Conservation (phyloP, 805 yeast genomes). For the Candida dendrica region DNA sequence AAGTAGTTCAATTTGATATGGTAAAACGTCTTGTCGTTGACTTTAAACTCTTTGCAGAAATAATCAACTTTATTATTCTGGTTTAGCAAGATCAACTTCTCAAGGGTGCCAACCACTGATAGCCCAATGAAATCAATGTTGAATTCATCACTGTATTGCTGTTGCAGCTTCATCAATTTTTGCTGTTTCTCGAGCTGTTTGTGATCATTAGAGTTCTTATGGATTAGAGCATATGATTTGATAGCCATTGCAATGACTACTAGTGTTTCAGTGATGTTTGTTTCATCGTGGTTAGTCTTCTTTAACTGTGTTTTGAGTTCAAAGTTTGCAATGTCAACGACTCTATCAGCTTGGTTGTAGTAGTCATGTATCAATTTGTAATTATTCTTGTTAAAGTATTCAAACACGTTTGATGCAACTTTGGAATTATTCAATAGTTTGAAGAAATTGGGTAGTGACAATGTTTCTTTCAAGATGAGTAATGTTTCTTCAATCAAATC, state of each 20-base stretch:
- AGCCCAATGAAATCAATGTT: slow-evolving; percentile 31
- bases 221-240: slow-evolving; percentile 25
- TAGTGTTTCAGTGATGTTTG: slow-evolving; percentile 8
- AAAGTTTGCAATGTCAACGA: slow-evolving; percentile 37
- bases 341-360: slow-evolving; percentile 58
- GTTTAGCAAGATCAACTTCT: slow-evolving; percentile 34
- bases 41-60: slow-evolving; percentile 43
- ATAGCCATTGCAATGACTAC: slow-evolving; percentile 22
- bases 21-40: slow-evolving; percentile 51
- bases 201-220: slow-evolving; percentile 27
- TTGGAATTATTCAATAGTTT: slow-evolving; percentile 47
- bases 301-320: slow-evolving; percentile 24
- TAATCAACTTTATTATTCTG: slow-evolving; percentile 44
- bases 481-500: slow-evolving; percentile 57
- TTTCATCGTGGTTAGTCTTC: neutral
- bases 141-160: slow-evolving; percentile 33
- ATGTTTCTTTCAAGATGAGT: slow-evolving; percentile 40
- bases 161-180: slow-evolving; percentile 36
- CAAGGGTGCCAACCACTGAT: slow-evolving; percentile 43
- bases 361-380: slow-evolving; percentile 40
- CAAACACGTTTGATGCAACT: slow-evolving; percentile 28
- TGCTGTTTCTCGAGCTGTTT: slow-evolving; percentile 37
- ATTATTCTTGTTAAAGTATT: slow-evolving; percentile 27
- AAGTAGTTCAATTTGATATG: slow-evolving; percentile 44
- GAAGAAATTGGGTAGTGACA: slow-evolving; percentile 63